phyloP scores from a whole-genome alignment of 805 yeast genomes.

The Candida ulmi region DNA sequence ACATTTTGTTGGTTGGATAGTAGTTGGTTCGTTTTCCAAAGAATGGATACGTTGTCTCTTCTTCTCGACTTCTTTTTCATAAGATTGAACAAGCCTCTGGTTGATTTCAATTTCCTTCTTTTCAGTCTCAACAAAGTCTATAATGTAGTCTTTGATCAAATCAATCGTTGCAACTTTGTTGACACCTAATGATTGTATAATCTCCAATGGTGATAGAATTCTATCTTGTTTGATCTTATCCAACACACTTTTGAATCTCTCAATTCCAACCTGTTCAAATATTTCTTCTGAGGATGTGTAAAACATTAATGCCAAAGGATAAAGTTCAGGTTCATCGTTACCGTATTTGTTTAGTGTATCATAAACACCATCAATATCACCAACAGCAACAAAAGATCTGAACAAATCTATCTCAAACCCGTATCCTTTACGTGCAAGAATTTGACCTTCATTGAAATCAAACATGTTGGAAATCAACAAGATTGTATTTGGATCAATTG shows the following conservation, averaged over 20 bases:
- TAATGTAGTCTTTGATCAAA: slow-evolving; percentile 59
- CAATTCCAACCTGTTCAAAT: slow-evolving; percentile 46
- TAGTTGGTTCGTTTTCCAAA: slow-evolving; percentile 29
- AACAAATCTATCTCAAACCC: slow-evolving; percentile 49
- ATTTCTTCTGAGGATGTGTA: slow-evolving; percentile 51
- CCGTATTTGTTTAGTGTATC: slow-evolving; percentile 57
- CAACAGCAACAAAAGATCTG: slow-evolving; percentile 54
- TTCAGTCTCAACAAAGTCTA: slow-evolving; percentile 54
- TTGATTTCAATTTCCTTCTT: slow-evolving; percentile 66
- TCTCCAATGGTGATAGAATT: slow-evolving; percentile 67
- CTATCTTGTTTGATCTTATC: slow-evolving; percentile 44
- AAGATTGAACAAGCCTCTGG: slow-evolving; percentile 57
- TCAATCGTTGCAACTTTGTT: slow-evolving; percentile 67
- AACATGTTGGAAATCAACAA: slow-evolving; percentile 36
- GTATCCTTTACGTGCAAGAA: slow-evolving; percentile 26
- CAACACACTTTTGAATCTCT: slow-evolving; percentile 42
- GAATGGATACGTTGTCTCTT: slow-evolving; percentile 49
- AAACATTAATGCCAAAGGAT: slow-evolving; percentile 56
- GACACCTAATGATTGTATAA: slow-evolving; percentile 61
- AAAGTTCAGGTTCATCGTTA: slow-evolving; percentile 56
- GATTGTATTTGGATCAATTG: slow-evolving; percentile 51
- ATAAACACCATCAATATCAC: slow-evolving; percentile 52
- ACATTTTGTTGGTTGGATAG: slow-evolving; percentile 31
- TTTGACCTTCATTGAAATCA: slow-evolving; percentile 45
- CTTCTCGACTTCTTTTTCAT: slow-evolving; percentile 58